A percentile compares a stretch with the other conserved stretches of the same genome.
These are phyloP conservation scores for Crotalaria pallida DNA, from an alignment of 306 rosid genomes.

Conservation along the genomic window DNA sequence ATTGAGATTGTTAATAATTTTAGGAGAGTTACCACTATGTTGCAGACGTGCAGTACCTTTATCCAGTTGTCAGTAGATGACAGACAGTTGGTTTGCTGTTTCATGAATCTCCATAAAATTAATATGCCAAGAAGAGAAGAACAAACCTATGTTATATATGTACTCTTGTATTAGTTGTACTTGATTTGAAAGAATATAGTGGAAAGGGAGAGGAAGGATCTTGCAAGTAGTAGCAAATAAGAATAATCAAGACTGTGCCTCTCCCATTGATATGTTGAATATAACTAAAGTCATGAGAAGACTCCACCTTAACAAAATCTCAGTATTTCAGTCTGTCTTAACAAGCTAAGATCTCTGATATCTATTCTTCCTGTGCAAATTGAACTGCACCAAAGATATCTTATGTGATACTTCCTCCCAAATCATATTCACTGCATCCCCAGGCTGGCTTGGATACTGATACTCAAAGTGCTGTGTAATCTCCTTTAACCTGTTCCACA, in stretches of 20 bases:
- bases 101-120: background rate
- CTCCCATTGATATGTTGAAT: slow-evolving; percentile 8
- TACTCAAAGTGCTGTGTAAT: slow-evolving; percentile 58
- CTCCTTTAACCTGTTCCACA: slow-evolving; percentile 79
- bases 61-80: background rate
- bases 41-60: background rate
- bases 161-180: background rate
- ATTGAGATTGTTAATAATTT: background rate
- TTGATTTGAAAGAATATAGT: background rate
- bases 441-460: slow-evolving; percentile 62
- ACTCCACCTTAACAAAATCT: slow-evolving; percentile 11
- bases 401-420: slow-evolving; percentile 77
- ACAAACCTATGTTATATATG: background rate
- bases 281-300: slow-evolving; percentile 13
- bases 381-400: slow-evolving; percentile 28
- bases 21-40: background rate
- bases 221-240: background rate
- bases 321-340: slow-evolving; percentile 23
- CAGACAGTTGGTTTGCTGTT: background rate
- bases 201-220: slow-evolving; percentile 1
- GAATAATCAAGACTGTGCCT: background rate
- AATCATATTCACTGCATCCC: slow-evolving; percentile 83
- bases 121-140: background rate
- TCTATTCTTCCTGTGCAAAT: slow-evolving; percentile 43
- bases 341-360: slow-evolving; percentile 46